These are phyloP conservation scores for Lepidium aucheri DNA, from an alignment of 345 rosid species.

Conservation along the genomic window DNA sequence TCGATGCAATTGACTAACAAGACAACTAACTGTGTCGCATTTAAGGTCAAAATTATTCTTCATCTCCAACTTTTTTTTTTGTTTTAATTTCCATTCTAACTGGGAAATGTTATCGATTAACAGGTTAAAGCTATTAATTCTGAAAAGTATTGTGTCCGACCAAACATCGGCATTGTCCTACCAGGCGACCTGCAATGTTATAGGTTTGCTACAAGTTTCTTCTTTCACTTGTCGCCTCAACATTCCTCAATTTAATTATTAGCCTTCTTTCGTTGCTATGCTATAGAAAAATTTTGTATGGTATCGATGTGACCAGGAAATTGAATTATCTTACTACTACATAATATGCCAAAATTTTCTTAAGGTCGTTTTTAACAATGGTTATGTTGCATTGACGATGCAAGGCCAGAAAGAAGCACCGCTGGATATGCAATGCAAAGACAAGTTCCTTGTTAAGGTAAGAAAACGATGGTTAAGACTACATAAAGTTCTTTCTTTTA, in stretches of 20 bases:
- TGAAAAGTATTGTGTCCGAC: conserved; percentile 72
- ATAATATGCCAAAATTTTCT: too few relatives aligned
- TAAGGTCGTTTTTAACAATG: background rate
- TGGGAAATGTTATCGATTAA: background rate
- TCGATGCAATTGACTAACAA: conserved; percentile 73
- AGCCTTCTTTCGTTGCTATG: too few relatives aligned
- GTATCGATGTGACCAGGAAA: too few relatives aligned
- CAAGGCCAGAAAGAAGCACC: conserved; percentile 87
- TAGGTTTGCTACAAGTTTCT: conserved; percentile 31
- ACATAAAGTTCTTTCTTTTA: too few relatives aligned
- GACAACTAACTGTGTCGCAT: conserved; percentile 52
- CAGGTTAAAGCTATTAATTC: conserved; percentile 89
- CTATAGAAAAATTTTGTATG: too few relatives aligned
- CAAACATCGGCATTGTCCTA: conserved; percentile 62
- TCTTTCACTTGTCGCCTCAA: background rate
- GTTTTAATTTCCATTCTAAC: background rate
- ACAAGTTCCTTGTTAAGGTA: conserved; percentile 83
- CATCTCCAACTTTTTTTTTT: background rate
- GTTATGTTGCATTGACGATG: conserved; percentile 58
- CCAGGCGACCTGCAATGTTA: conserved; percentile 64
- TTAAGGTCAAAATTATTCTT: conserved; percentile 35
- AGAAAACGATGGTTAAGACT: too few relatives aligned
- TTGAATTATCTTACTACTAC: too few relatives aligned
- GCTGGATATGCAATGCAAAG: conserved; percentile 81
- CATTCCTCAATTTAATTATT: too few relatives aligned